Evolutionary conservation across 202 grass and related monocot genomes (phyloP).

Genomic region (Hordeum pubiflorum): DNA sequence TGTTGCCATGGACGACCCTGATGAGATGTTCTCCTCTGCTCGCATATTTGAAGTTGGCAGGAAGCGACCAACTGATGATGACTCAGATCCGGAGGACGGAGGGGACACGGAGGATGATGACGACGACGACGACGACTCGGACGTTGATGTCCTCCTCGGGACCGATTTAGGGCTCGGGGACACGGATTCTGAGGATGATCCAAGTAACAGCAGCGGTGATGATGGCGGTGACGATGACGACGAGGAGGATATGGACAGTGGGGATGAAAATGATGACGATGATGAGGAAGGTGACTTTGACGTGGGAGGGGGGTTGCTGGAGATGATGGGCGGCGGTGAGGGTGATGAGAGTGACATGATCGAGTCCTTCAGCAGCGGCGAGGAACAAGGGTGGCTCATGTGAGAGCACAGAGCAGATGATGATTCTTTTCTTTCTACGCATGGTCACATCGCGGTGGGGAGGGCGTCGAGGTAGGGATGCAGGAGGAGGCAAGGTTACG

Average conservation of each 20-base stretch:
- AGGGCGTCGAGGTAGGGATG: background rate
- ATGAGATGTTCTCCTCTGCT: constrained; percentile 77
- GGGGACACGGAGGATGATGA: constrained; percentile 57
- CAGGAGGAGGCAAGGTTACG: background rate
- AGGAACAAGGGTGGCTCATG: constrained; percentile 37
- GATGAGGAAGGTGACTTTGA: constrained; percentile 60
- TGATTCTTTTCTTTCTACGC: background rate
- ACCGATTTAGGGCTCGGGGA: constrained; percentile 35
- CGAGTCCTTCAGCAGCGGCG: constrained; percentile 62
- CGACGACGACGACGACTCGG: constrained; percentile 64
- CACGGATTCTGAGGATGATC: constrained; percentile 64
- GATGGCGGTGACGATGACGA: constrained; percentile 37
- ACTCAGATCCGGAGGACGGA: constrained; percentile 85
- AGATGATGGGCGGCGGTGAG: constrained; percentile 52
- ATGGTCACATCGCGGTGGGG: background rate
- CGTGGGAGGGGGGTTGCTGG: constrained; percentile 48
- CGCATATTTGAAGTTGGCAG: constrained; percentile 84
- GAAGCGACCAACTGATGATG: constrained; percentile 76
- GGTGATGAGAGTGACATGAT: constrained; percentile 48
- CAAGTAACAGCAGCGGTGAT: constrained; percentile 50
- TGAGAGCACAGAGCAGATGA: background rate
- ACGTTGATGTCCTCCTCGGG: constrained; percentile 40
- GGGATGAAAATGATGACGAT: constrained; percentile 56
- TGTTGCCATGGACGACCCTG: constrained; percentile 79
- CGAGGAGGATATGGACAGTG: constrained; percentile 41